phyloP scores from a whole-genome alignment of 2,329 filamentous ascomycete genomes.

The Cryphonectria japonica region DNA sequence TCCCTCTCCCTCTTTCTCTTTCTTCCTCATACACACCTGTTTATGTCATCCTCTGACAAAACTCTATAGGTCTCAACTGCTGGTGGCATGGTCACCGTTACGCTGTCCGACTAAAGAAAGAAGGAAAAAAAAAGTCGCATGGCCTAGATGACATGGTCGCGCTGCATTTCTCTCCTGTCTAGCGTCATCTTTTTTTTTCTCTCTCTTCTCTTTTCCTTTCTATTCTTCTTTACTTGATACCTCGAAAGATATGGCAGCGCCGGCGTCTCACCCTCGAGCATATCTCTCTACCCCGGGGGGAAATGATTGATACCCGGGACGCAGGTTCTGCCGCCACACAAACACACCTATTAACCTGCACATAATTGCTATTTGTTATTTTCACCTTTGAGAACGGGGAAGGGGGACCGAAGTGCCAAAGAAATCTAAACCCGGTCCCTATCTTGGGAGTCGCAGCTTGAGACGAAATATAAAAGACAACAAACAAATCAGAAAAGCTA shows the following conservation, averaged over 20 bases:
- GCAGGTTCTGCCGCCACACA: constrained; percentile 16
- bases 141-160: constrained; percentile 18
- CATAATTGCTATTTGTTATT: constrained; percentile 30
- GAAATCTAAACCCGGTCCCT: too few species aligned
- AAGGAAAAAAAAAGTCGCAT: not conserved
- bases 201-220: not conserved
- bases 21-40: not conserved
- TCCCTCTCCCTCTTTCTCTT: not conserved
- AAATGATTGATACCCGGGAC: constrained; percentile 16
- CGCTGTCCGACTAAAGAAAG: constrained; percentile 22
- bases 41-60: not conserved
- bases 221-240: constrained; percentile 9
- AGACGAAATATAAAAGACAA: not conserved
- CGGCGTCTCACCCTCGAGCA: constrained; percentile 16
- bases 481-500: not conserved
- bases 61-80: constrained; percentile 20
- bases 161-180: constrained; percentile 24
- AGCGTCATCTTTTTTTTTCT: constrained; percentile 27
- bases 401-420: too few species aligned
- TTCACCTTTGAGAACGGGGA: constrained; percentile 22
- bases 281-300: not conserved
- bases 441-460: not conserved
- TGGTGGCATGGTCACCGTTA: constrained; percentile 25
- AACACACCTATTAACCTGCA: constrained; percentile 24
- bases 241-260: constrained; percentile 9